These are phyloP conservation scores for Aureobasidium zeae DNA, from an alignment of 2,329 filamentous ascomycete species.

Conservation along the genomic window DNA sequence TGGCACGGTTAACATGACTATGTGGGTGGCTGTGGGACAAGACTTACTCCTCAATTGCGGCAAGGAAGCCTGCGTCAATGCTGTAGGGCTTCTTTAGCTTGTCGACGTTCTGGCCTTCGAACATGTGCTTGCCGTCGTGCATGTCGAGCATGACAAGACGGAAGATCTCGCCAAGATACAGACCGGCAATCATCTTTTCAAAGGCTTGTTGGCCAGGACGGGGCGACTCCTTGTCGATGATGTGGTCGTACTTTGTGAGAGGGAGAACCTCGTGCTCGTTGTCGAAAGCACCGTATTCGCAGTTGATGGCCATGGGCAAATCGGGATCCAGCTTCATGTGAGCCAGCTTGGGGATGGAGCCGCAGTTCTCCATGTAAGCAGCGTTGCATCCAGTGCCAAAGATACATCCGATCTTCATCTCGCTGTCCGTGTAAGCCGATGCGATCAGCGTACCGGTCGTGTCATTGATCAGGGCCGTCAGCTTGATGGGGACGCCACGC, in stretches of 20 bases:
- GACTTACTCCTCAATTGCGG: slow-evolving; percentile 66
- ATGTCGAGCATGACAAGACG: slow-evolving; percentile 37
- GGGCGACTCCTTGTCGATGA: slow-evolving; percentile 37
- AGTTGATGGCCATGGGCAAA: slow-evolving; percentile 87
- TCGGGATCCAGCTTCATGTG: slow-evolving; percentile 81
- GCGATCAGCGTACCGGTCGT: slow-evolving; percentile 95
- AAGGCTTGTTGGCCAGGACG: slow-evolving; percentile 38
- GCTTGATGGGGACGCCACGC: slow-evolving; percentile 75
- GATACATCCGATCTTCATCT: slow-evolving; percentile 93
- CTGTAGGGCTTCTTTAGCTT: slow-evolving; percentile 78
- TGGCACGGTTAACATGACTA: slow-evolving; percentile 32
- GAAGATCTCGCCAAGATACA: slow-evolving; percentile 40
- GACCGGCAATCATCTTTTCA: slow-evolving; percentile 38
- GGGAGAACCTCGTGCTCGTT: slow-evolving; percentile 86
- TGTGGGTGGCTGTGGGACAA: not conserved
- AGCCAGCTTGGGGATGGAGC: slow-evolving; percentile 85
- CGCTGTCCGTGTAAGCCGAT: slow-evolving; percentile 87
- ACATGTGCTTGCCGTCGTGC: slow-evolving; percentile 61
- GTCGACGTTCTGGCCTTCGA: slow-evolving; percentile 71
- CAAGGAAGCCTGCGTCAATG: slow-evolving; percentile 87
- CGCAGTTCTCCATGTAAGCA: slow-evolving; percentile 91
- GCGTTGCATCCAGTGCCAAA: slow-evolving; percentile 98
- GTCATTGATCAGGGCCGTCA: slow-evolving; percentile 91
- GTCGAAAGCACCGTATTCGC: slow-evolving; percentile 95
- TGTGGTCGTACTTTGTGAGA: slow-evolving; percentile 55